These are phyloP conservation scores for Scenedesmus sp. DNA, from an alignment of 163 green algal genomes.

Conservation along the genomic window DNA sequence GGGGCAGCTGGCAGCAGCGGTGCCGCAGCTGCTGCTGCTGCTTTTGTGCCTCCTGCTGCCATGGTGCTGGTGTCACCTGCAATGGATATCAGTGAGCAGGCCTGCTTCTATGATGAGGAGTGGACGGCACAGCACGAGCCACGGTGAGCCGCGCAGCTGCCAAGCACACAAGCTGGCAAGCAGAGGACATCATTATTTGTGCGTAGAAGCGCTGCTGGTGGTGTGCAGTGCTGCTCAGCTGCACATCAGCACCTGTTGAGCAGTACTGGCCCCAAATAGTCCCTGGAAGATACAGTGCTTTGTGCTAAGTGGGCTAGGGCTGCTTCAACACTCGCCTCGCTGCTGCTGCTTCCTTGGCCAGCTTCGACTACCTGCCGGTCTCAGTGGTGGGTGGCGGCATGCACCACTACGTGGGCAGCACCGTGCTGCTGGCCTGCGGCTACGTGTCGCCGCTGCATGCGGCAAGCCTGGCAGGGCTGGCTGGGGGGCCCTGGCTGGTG, in stretches of 20 bases:
- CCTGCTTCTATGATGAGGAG: constrained; percentile 31
- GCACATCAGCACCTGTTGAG: no score
- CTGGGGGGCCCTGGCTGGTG: constrained; percentile 6
- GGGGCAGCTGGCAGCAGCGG: background rate
- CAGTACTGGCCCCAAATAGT: no score
- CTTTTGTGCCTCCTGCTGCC: background rate
- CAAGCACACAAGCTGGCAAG: no score
- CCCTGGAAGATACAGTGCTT: no score
- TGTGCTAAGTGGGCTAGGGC: no score
- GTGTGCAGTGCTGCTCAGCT: no score
- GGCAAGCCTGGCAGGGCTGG: background rate
- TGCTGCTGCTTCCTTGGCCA: background rate
- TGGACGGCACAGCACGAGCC: constrained; percentile 40
- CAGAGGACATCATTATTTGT: no score
- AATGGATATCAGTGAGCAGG: constrained; percentile 16
- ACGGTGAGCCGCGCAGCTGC: background rate
- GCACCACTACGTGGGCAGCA: constrained; percentile 3
- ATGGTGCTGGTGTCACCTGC: constrained; percentile 46
- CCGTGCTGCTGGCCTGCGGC: background rate
- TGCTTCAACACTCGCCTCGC: background rate
- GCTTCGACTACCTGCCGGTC: constrained; percentile 21
- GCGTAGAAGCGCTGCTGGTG: no score
- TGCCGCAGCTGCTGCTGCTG: background rate
- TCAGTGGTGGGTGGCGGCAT: constrained; percentile 7
- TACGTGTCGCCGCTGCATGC: constrained; percentile 29